Base-by-base conservation (phyloP, 108 stramenopile genomes). In the Cylindrotheca closterium region DNA sequence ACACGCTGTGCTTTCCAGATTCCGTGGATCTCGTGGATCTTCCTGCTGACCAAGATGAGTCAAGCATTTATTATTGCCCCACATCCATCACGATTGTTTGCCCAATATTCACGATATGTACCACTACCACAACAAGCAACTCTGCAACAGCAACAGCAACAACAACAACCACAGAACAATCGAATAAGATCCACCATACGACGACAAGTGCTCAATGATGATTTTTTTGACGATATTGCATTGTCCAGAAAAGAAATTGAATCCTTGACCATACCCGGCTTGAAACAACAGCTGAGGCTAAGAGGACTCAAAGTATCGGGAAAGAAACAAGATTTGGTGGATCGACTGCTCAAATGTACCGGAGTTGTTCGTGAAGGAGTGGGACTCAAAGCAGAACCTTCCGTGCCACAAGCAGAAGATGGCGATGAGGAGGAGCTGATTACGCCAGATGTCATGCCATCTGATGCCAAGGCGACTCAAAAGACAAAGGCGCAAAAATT, bases 251-350 rank as follows among this genome's bases (percentile, higher is more conserved):
- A 76, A 17, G 68, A 73, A 23, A 34, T 89, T 21, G 58, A 80
- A 54, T 58, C 63, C 45, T 71, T 93, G 69, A 91, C 89, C 15
- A 74, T 93, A 4, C 45, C 76, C 0, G 79, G 87, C 61, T 63
- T 93, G 30, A 86, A 87, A 47, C 89, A 93, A 71, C 89, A 91
- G 55, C 72, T 90, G 26, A 68, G 92, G 58, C 60, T 93, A 21
- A 78, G 92, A 4, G 84, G 86, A 18, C 70, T 81, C 34, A 83
- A 77, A 61, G 84, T 88, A 8, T 52, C 74, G 24, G 92, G 92
- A 8, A 83, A 77, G 3, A 90, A 89, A 70, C 51, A 65, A 33
- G 82, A 93, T 26, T 66, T 93, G 50, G 66, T 91, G 3, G 66
- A 79, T 7, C 72, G 92, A 63, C 64, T 93, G 31, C 47, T 92